Percentiles rank a stretch among this genome's conserved stretches.
Evolutionary conservation across 2,329 filamentous ascomycete genomes (phyloP).

Genomic region (Epichloe coenophiala): DNA sequence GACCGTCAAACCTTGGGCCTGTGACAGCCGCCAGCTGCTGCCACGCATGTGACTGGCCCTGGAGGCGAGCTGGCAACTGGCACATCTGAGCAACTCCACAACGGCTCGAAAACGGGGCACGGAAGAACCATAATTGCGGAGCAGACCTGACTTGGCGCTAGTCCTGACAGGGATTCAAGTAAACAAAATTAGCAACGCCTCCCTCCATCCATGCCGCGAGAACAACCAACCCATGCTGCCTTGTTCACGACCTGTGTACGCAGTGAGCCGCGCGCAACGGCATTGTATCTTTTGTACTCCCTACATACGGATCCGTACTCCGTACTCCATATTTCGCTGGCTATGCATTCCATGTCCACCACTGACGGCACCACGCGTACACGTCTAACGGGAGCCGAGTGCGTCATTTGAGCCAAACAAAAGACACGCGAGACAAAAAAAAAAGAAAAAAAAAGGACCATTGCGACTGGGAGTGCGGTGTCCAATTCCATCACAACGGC

Average conservation of each 20-base stretch:
- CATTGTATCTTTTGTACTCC: slow-evolving; percentile 7
- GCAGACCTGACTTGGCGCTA: slow-evolving; percentile 8
- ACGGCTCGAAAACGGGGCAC: background rate
- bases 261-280: background rate
- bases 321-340: background rate
- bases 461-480: slow-evolving; percentile 12
- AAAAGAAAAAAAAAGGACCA: background rate
- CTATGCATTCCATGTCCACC: slow-evolving; percentile 1
- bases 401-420: background rate
- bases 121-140: slow-evolving; percentile 7
- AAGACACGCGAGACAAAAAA: slow-evolving; percentile 7
- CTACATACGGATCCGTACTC: background rate
- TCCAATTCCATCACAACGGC: slow-evolving; percentile 9
- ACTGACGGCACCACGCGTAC: background rate
- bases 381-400: background rate
- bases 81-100: no score
- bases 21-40: background rate
- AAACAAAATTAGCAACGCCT: slow-evolving; percentile 13
- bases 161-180: slow-evolving; percentile 13
- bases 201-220: slow-evolving; percentile 1
- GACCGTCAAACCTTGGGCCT: background rate
- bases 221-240: background rate
- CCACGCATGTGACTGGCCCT: background rate
- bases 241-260: background rate
- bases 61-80: background rate